Evolutionary conservation across 257 asterid genomes (phyloP), one percentile per base, ranked within the genome.

Genomic region (Salvia splendens): DNA sequence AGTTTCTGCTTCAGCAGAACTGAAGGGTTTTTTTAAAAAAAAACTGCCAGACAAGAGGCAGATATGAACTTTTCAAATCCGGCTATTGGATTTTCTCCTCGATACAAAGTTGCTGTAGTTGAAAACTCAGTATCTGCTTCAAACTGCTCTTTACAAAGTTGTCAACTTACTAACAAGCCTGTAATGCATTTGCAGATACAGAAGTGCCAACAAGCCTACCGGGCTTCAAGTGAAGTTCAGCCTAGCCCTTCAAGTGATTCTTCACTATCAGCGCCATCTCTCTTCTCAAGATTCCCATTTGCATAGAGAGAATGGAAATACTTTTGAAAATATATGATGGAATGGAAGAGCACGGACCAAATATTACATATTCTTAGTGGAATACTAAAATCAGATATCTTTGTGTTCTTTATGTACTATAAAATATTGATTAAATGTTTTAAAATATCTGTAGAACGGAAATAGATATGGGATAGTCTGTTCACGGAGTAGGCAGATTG

Each of bases 251-350:
- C 87, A 77, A 76, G 78, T 58, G 95, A 87, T 68, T 75, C 89
- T 51, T 71, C 79, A 3, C 84, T 76, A 70, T 78, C 96, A 10
- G 88, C 81, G 61, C 50, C 46, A n/a, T 87, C 98, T 50, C 89
- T 92, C n/a, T 89, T 92, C 64, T 87, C 98, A 17, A 82, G 96
- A 82, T 92, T 92, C 82, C 60, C 97, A 33, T 89, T 92, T 75
- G 76, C 97, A 4, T 92, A 79, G 82, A 66, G 12, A 3, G 54
- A 42, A 9, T 41, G 33, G 6, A 60, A 68, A 12, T 54, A 51
- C 48, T 47, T 38, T 32, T 52, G 67, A 55, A 41, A 49, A 56
- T 60, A 42, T n/a, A 20, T n/a, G 51, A 33, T 16, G 68, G 33
- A 24, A 24, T 24, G 30, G 30, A 51, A 33, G 17, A 38, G 46